Evolutionary conservation across 2,329 filamentous ascomycete species (phyloP).

Genomic region (Cladophialophora bantiana): DNA sequence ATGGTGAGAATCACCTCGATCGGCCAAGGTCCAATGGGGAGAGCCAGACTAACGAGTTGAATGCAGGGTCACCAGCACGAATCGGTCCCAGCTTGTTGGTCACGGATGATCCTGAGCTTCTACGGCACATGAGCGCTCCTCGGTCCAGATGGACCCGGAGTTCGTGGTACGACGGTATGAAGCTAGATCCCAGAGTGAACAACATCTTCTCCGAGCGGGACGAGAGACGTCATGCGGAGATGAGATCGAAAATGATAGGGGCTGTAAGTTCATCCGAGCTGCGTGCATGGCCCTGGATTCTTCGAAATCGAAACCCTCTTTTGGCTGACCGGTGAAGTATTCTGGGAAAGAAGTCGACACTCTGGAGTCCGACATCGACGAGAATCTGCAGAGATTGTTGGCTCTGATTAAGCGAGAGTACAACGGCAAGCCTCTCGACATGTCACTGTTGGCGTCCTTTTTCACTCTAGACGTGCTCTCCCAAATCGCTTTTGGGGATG

Average conservation of each 20-base stretch:
- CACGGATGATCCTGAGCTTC: slow-evolving; percentile 25
- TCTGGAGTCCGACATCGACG: slow-evolving; percentile 31
- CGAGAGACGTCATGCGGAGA: slow-evolving; percentile 17
- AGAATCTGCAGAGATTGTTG: slow-evolving; percentile 12
- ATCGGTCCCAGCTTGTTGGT: slow-evolving; percentile 24
- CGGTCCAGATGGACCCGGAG: slow-evolving; percentile 19
- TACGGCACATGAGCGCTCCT: slow-evolving; percentile 20
- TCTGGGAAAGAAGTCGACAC: slow-evolving; percentile 30
- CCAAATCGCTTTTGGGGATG: slow-evolving; percentile 32
- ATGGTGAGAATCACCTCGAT: neutral
- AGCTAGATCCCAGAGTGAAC: slow-evolving; percentile 26
- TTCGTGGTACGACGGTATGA: slow-evolving; percentile 29
- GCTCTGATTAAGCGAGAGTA: slow-evolving; percentile 27
- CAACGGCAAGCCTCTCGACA: slow-evolving; percentile 28
- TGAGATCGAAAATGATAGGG: slow-evolving; percentile 19
- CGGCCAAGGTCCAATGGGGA: neutral
- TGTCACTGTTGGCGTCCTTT: slow-evolving; percentile 24
- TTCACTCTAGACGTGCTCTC: slow-evolving; percentile 36
- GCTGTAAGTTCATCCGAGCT: slow-evolving; percentile 15
- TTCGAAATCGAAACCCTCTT: neutral
- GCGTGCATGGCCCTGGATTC: neutral
- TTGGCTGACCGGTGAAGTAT: slow-evolving; percentile 18
- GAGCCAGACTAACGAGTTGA: neutral
- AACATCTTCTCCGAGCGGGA: slow-evolving; percentile 29
- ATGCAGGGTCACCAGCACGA: slow-evolving; percentile 28